phyloP scores from a whole-genome alignment of 2,329 filamentous ascomycete species.

The Metarhizium brunneum region DNA sequence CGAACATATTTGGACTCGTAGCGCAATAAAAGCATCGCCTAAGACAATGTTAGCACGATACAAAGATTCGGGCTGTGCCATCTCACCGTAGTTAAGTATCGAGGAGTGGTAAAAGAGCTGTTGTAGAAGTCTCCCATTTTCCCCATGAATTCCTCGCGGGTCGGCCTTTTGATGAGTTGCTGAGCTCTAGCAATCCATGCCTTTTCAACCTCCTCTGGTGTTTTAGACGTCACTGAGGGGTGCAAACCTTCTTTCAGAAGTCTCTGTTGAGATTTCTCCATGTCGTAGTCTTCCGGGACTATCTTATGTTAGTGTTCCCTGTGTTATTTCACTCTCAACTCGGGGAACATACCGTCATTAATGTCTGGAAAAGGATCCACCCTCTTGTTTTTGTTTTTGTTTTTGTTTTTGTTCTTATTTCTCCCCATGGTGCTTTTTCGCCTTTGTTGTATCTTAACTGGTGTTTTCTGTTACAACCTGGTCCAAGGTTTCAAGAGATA shows the following conservation, averaged over 20 bases:
- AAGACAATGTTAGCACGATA: neutral
- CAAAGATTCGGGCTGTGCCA: neutral
- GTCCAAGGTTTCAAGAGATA: no score
- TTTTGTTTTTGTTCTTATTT: neutral
- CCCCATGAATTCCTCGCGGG: neutral
- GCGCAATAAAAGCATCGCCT: slow-evolving; percentile 9
- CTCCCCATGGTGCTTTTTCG: neutral
- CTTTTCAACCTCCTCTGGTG: slow-evolving; percentile 3
- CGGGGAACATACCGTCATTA: neutral
- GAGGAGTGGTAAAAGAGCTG: neutral
- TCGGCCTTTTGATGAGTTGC: neutral
- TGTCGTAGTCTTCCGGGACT: slow-evolving; percentile 6
- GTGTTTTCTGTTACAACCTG: no score
- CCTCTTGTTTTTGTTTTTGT: neutral
- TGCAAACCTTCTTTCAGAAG: slow-evolving; percentile 10
- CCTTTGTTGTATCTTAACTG: neutral
- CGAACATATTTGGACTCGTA: neutral
- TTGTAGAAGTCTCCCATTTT: neutral
- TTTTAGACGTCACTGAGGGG: slow-evolving; percentile 9
- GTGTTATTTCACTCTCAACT: neutral
- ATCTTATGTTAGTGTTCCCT: neutral
- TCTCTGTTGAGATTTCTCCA: slow-evolving; percentile 7
- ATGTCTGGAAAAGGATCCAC: neutral
- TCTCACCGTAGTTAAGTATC: slow-evolving; percentile 5
- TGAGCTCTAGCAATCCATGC: neutral